Base-by-base conservation (phyloP, 1,284 basidiomycete genomes). In the Wolfiporia cocos region DNA sequence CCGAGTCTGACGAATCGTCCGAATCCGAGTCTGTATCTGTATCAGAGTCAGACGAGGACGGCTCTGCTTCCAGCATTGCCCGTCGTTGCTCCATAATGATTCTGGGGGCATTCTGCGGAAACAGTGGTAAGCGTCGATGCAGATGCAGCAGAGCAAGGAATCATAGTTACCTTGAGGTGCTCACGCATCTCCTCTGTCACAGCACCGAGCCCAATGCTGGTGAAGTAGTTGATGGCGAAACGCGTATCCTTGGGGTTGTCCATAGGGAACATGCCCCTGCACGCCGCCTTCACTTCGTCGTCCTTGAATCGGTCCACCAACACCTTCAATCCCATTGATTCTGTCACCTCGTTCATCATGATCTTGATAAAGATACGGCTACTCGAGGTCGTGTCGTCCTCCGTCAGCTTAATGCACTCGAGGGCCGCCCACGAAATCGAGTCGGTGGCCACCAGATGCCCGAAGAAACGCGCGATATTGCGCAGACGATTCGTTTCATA, bases 291-390 rank as follows among this genome's bases (percentile, higher is more conserved):
- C 43, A 97, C 71, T 53, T 92, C 89, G 3, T 83, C 78, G 48
- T 93, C 89, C 62, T 81, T 84, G 69, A 99, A 94, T 32, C 95
- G 70, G 61, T 91, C 87, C 5, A 82, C 79, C 5, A 98, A 68
- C 24, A 64, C 74, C 64, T 89, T 90, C 55, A 97, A 62, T 0
- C 96, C 94, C 78, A 99, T 85, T 48, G 81, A 78, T 69, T 97
- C 94, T 68, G 87, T 86, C 71, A 99, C 81, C 66, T 99, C 96
- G 48, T 81, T 80, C 74, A 97, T 85, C 69, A 98, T 70, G 55
- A 98, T 97, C 68, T 99, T 99, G 63, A 97, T 71, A 61, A 99
- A 99, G 62, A 99, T 99, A 71, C 96, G 91, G 50, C 86, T 88
- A 53, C 88, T 92, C 19, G 87, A 91, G 0, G 95, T 99, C 19